Percentiles rank a stretch among this genome's conserved stretches.
phyloP scores from a whole-genome alignment of 169 alveolate species.

The Plasmodium reichenowi region DNA sequence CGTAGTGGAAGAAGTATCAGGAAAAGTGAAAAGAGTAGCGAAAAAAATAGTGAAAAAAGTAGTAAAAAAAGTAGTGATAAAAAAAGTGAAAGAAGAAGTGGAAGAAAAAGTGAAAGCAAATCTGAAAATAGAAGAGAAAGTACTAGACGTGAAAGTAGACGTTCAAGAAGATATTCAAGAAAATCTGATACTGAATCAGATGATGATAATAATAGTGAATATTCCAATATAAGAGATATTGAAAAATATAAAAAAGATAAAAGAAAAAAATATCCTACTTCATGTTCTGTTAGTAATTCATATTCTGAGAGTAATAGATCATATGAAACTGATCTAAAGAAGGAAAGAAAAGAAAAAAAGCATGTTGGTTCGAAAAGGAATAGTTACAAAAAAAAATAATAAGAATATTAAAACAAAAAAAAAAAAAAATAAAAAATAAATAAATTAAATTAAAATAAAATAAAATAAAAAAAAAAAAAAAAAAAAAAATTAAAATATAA shows the following conservation, averaged over 20 bases:
- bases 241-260: background rate
- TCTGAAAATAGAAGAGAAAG: background rate
- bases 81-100: constrained; percentile 13
- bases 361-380: no score
- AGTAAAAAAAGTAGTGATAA: background rate
- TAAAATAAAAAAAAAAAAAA: constrained; percentile 14
- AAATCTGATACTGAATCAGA: background rate
- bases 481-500: constrained; percentile 7
- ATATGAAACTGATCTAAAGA: background rate
- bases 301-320: constrained; percentile 17
- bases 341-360: constrained; percentile 7
- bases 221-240: background rate
- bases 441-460: constrained; percentile 12
- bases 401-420: background rate
- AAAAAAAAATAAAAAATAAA: constrained; percentile 15
- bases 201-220: background rate
- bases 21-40: background rate
- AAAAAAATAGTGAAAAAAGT: background rate
- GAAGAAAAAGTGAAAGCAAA: constrained; percentile 1
- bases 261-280: background rate
- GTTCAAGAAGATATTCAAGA: background rate
- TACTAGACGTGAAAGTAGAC: background rate
- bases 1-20: constrained; percentile 4
- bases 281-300: background rate
- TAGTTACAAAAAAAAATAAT: constrained; percentile 7